Evolutionary conservation across 2,329 filamentous ascomycete species (phyloP).

Genomic region (Pseudogymnoascus pannorum): DNA sequence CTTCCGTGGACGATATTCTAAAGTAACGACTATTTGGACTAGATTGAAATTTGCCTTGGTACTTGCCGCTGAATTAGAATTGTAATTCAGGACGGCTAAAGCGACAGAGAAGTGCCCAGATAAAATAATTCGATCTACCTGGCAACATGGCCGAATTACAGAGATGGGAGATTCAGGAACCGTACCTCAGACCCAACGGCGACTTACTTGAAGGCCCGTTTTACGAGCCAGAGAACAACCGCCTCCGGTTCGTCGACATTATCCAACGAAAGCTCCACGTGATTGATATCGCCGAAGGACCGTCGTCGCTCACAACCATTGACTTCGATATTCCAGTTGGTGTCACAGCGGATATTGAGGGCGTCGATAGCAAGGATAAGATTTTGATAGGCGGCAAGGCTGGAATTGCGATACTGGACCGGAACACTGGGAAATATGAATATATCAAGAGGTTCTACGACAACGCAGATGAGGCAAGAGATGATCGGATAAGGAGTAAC

Average conservation of each 20-base stretch:
- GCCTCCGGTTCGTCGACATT: conserved; percentile 76
- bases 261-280: conserved; percentile 67
- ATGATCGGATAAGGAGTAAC: conserved; percentile 60
- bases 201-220: conserved; percentile 67
- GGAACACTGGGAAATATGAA: conserved; percentile 46
- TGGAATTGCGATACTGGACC: conserved; percentile 72
- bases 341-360: conserved; percentile 72
- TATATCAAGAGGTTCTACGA: conserved; percentile 44
- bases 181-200: conserved; percentile 55
- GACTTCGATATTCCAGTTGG: conserved; percentile 49
- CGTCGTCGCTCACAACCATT: conserved; percentile 21
- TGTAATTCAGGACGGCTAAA: neutral
- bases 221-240: conserved; percentile 58
- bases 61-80: neutral
- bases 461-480: conserved; percentile 33
- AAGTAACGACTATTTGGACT: neutral
- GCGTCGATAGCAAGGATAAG: conserved; percentile 52
- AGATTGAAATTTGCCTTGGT: neutral
- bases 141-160: neutral
- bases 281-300: conserved; percentile 57
- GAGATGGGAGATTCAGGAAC: conserved; percentile 39
- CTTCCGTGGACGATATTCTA: neutral
- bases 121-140: neutral
- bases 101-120: neutral
- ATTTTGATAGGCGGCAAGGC: conserved; percentile 75